A percentile compares a stretch with the other conserved stretches of the same genome.
phyloP scores from a whole-genome alignment of 1,284 basidiomycete species.

The Cystobasidium sp. region DNA sequence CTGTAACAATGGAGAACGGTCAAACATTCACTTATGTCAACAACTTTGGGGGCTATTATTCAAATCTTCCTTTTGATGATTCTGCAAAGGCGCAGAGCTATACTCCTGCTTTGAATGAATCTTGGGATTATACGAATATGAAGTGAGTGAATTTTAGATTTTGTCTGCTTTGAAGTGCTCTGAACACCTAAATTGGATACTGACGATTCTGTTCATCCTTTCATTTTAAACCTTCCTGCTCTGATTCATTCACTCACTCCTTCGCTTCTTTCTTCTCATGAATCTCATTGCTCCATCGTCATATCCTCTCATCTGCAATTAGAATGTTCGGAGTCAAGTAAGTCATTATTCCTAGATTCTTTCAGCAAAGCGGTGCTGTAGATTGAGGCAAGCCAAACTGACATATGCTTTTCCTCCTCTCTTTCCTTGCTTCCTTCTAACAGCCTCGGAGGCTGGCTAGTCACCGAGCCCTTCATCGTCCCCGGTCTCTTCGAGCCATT shows the following conservation, averaged over 20 bases:
- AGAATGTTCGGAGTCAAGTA: constrained; percentile 51
- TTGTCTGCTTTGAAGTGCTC: not conserved
- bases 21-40: constrained; percentile 74
- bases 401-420: not conserved
- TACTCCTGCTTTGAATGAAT: constrained; percentile 79
- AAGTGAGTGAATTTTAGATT: constrained; percentile 57
- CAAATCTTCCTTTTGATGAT: constrained; percentile 56
- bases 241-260: not conserved
- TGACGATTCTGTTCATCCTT: constrained; percentile 19
- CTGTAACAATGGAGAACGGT: constrained; percentile 68
- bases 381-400: not conserved
- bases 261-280: not conserved
- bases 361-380: too few relatives aligned
- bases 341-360: not conserved
- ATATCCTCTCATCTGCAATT: not conserved
- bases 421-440: not conserved
- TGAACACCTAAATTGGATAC: not conserved
- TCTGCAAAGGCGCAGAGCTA: constrained; percentile 72
- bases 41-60: constrained; percentile 74
- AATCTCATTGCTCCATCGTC: not conserved
- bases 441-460: constrained; percentile 79
- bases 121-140: constrained; percentile 77
- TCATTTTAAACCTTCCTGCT: not conserved
- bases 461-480: constrained; percentile 83
- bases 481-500: constrained; percentile 83